Percentiles rank a stretch among this genome's conserved stretches.
Evolutionary conservation across 768 basidiomycete genomes (phyloP).

Genomic region (Phaffia australis): DNA sequence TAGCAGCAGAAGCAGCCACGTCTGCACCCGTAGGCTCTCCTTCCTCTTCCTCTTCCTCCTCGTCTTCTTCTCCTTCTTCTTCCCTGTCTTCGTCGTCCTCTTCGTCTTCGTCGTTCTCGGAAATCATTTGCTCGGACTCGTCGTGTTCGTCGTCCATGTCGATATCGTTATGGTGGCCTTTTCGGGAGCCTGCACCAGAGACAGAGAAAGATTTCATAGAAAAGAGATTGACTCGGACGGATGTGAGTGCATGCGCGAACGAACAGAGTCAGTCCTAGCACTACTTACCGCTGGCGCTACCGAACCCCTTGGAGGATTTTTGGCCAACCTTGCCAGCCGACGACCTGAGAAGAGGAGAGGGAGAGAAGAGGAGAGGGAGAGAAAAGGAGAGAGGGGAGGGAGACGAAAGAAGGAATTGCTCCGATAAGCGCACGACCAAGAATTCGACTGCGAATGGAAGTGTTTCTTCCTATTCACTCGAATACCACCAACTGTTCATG

Average conservation of each 20-base stretch:
- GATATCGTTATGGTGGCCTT: slow-evolving; percentile 8
- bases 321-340: background rate
- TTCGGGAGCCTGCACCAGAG: slow-evolving; percentile 4
- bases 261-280: background rate
- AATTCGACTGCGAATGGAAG: too few relatives aligned
- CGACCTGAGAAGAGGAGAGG: background rate
- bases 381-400: background rate
- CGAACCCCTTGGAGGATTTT: background rate
- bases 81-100: slow-evolving; percentile 32
- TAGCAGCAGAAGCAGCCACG: slow-evolving; percentile 30
- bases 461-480: too few relatives aligned
- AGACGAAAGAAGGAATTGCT: too few relatives aligned
- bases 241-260: background rate
- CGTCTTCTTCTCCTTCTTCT: slow-evolving; percentile 30
- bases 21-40: slow-evolving; percentile 47
- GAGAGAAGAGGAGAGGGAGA: slow-evolving; percentile 11
- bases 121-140: slow-evolving; percentile 1
- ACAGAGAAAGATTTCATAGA: background rate
- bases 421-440: too few relatives aligned
- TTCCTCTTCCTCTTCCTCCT: slow-evolving; percentile 45
- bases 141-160: slow-evolving; percentile 18
- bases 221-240: background rate
- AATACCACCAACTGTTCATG: too few relatives aligned
- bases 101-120: slow-evolving; percentile 4
- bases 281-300: background rate